phyloP scores from a whole-genome alignment of 2,329 filamentous ascomycete genomes.

The Magnaporthiopsis rhizophila region DNA sequence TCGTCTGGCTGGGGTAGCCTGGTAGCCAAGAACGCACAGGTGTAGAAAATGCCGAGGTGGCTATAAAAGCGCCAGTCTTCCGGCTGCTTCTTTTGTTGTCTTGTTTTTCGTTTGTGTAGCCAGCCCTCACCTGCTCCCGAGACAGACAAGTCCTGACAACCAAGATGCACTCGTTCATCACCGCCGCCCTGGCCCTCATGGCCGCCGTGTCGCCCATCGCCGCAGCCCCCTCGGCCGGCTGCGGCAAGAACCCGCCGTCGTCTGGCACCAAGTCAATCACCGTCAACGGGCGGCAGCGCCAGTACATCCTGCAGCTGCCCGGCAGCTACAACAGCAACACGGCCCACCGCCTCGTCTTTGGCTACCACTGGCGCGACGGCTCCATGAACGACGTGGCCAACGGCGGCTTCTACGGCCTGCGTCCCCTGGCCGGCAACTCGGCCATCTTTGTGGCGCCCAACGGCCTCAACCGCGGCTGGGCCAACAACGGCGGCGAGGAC shows the following conservation, averaged over 20 bases:
- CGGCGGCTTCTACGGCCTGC: conserved; percentile 32
- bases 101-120: not conserved
- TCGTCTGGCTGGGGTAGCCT: too few species aligned
- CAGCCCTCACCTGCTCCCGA: not conserved
- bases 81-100: too few species aligned
- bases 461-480: conserved; percentile 33
- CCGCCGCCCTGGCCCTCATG: conserved; percentile 1
- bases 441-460: conserved; percentile 36
- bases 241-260: conserved; percentile 2
- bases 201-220: conserved; percentile 5
- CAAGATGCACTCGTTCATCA: conserved; percentile 1
- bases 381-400: conserved; percentile 27
- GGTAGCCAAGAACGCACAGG: too few species aligned
- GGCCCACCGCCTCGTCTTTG: conserved; percentile 33
- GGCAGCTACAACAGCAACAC: conserved; percentile 26
- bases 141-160: too few species aligned
- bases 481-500: conserved; percentile 32
- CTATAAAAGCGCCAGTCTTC: not conserved
- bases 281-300: conserved; percentile 4
- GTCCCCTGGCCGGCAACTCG: conserved; percentile 20
- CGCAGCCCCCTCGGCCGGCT: not conserved
- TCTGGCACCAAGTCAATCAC: not conserved
- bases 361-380: conserved; percentile 32
- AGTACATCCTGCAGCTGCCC: conserved; percentile 5
- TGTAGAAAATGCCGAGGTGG: too few species aligned